Conservation (phyloP, 2,329 filamentous ascomycete species). For the Fusarium staphyleae region DNA sequence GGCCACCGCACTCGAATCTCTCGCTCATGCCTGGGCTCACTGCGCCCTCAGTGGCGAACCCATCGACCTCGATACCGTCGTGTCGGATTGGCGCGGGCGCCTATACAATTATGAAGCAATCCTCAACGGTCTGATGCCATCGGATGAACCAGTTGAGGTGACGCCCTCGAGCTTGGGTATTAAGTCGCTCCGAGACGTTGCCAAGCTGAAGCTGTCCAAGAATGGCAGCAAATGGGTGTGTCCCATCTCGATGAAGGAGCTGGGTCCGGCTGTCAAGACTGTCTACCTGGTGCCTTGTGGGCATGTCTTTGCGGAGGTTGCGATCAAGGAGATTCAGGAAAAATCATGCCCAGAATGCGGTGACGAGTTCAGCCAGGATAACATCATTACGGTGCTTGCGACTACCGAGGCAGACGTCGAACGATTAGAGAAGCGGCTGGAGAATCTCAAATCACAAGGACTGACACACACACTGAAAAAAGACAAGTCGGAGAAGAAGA, state of each 20-base stretch:
- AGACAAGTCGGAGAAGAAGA: conserved; percentile 68
- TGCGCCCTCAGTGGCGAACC: conserved; percentile 85
- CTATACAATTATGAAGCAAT: conserved; percentile 96
- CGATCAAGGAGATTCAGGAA: conserved; percentile 80
- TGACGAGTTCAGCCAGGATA: conserved; percentile 72
- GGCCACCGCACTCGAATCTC: conserved; percentile 83
- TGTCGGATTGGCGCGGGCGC: conserved; percentile 83
- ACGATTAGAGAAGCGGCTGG: conserved; percentile 69
- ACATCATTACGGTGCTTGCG: conserved; percentile 85
- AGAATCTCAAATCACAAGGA: conserved; percentile 73
- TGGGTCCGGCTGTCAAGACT: conserved; percentile 79
- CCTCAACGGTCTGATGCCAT: conserved; percentile 65
- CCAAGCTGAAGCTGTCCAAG: conserved; percentile 77
- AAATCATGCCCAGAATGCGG: conserved; percentile 75
- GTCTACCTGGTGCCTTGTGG: conserved; percentile 95
- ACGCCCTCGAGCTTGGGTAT: conserved; percentile 65
- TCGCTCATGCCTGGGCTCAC: conserved; percentile 84
- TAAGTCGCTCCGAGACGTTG: conserved; percentile 82
- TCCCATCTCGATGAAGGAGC: conserved; percentile 83
- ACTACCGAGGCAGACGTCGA: conserved; percentile 73
- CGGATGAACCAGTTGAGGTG: conserved; percentile 62
- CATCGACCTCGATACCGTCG: conserved; percentile 73
- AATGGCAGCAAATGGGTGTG: conserved; percentile 73
- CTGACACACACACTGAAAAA: conserved; percentile 92
- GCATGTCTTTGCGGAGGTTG: conserved; percentile 89